phyloP scores from a whole-genome alignment of 768 basidiomycete species.

The Termitomyces sp. region DNA sequence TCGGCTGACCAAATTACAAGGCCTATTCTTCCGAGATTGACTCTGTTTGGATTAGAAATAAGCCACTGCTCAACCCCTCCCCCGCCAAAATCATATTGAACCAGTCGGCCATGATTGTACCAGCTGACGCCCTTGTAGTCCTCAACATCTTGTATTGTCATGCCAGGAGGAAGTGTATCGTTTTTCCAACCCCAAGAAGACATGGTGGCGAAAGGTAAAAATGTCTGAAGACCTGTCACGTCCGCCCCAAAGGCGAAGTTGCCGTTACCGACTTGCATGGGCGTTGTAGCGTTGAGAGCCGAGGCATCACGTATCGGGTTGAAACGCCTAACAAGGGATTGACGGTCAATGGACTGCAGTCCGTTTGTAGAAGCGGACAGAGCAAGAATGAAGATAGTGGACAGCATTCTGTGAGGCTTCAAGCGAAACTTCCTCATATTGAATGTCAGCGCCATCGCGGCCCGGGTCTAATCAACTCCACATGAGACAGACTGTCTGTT shows the following conservation, averaged over 20 bases:
- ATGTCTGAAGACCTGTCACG: slow-evolving; percentile 55
- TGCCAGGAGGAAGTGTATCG: slow-evolving; percentile 44
- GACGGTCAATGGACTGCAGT: slow-evolving; percentile 34
- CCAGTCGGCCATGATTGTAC: slow-evolving; percentile 46
- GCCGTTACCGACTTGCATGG: slow-evolving; percentile 60
- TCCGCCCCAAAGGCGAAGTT: slow-evolving; percentile 61
- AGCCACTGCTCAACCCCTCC: slow-evolving; percentile 51
- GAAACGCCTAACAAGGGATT: slow-evolving; percentile 42
- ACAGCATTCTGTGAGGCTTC: background rate
- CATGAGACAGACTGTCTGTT: too few relatives aligned
- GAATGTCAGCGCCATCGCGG: background rate
- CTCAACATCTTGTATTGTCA: slow-evolving; percentile 40
- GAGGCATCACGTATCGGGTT: slow-evolving; percentile 50
- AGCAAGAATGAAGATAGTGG: background rate
- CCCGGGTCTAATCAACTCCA: background rate
- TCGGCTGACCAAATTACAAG: slow-evolving; percentile 34
- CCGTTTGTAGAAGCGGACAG: background rate
- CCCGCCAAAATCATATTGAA: slow-evolving; percentile 52
- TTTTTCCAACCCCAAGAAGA: slow-evolving; percentile 64
- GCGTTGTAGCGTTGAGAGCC: slow-evolving; percentile 32
- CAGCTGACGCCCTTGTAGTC: slow-evolving; percentile 46
- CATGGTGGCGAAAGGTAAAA: slow-evolving; percentile 52
- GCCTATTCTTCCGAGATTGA: slow-evolving; percentile 51
- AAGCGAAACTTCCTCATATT: background rate
- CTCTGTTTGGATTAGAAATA: slow-evolving; percentile 54